These are phyloP conservation scores for Solanum lycopersicoides DNA, from an alignment of 257 asterid species.

Conservation along the genomic window DNA sequence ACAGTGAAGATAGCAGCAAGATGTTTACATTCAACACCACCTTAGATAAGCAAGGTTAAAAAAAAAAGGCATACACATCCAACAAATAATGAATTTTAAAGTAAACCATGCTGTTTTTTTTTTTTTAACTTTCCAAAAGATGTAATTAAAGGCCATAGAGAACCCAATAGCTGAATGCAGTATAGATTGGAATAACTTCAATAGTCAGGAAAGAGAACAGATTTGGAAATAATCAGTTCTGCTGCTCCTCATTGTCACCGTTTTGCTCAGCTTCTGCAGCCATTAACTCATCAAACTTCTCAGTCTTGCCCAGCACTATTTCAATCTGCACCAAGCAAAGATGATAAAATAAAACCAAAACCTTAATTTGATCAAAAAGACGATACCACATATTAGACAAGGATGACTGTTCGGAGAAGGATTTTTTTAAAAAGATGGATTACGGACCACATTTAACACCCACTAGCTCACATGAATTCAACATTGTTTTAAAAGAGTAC, in stretches of 20 bases:
- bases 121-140: background rate
- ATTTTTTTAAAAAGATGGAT: background rate
- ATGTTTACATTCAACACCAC: background rate
- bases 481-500: background rate
- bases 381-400: background rate
- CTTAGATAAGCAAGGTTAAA: background rate
- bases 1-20: background rate
- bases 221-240: slow-evolving; percentile 1
- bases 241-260: slow-evolving; percentile 28
- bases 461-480: background rate
- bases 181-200: background rate
- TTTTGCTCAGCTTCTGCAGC: slow-evolving; percentile 29
- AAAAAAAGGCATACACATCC: background rate
- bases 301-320: slow-evolving; percentile 38
- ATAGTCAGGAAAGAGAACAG: background rate
- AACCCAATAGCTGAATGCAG: background rate
- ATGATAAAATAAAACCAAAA: background rate
- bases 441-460: background rate
- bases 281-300: slow-evolving; percentile 43
- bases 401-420: background rate
- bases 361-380: background rate
- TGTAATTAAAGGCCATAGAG: background rate
- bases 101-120: background rate
- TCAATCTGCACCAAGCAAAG: slow-evolving; percentile 34
- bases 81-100: background rate